Evolutionary conservation across 495 filamentous ascomycete genomes (phyloP).

Genomic region (Penicillium bialowiezense): DNA sequence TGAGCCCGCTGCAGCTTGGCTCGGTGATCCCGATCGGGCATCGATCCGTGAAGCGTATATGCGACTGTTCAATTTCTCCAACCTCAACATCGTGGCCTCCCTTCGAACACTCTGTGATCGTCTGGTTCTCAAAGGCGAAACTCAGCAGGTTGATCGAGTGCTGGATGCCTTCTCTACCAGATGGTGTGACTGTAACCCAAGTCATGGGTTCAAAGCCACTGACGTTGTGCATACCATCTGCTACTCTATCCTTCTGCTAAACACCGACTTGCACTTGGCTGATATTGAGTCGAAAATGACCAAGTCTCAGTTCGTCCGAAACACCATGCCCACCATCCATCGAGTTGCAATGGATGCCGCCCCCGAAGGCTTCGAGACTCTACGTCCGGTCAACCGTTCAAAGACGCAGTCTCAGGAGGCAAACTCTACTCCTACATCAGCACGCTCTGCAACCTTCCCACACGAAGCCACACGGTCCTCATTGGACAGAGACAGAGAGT

Average conservation of each 20-base stretch:
- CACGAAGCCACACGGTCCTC: constrained; percentile 15
- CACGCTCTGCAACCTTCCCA: constrained; percentile 24
- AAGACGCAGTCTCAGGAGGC: constrained; percentile 15
- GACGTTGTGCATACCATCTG: constrained; percentile 97
- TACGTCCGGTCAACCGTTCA: constrained; percentile 41
- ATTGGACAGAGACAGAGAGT: constrained; percentile 21
- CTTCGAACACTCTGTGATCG: constrained; percentile 78
- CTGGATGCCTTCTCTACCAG: constrained; percentile 80
- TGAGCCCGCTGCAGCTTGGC: constrained; percentile 79
- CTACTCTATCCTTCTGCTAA: constrained; percentile 91
- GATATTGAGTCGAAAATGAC: constrained; percentile 98
- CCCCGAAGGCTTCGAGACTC: constrained; percentile 62
- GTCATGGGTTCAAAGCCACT: constrained; percentile 86
- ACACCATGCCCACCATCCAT: constrained; percentile 87
- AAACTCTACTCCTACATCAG: constrained; percentile 13
- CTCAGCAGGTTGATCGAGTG: constrained; percentile 94
- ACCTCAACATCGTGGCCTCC: constrained; percentile 74
- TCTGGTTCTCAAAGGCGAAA: constrained; percentile 86
- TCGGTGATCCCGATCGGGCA: constrained; percentile 70
- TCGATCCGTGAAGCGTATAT: constrained; percentile 81
- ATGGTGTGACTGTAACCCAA: constrained; percentile 94
- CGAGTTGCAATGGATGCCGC: constrained; percentile 68
- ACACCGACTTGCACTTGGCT: constrained; percentile 92
- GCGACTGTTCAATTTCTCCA: constrained; percentile 83
- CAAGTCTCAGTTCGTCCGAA: constrained; percentile 87